Evolutionary conservation across 129 eudicot genomes (phyloP), one percentile per base, ranked within the genome.

Genomic region (Arctium lappa): DNA sequence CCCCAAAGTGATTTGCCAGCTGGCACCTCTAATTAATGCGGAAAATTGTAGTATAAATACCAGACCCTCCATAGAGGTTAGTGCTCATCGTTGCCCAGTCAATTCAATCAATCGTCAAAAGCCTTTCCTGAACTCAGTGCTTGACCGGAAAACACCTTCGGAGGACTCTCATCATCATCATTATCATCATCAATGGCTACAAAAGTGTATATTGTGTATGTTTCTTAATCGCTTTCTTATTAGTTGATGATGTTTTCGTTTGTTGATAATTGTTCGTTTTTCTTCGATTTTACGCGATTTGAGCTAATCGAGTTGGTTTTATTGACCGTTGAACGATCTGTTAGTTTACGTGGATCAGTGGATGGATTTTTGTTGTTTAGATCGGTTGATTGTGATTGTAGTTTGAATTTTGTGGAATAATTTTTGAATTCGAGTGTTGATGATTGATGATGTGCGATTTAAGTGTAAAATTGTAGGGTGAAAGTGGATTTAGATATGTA

Each of bases 171-270:
- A 38, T 22, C 27, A 38, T 38, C 42, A 38, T 38, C 42, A 40
- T 22, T 0, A 22, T 44, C 50, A 60, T 60, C 79, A 62, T 79
- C 87, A 79, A 84, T 84, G 87, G 84, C 87, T 74, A 84, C 87
- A 40, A 84, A 84, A 84, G 87, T 84, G 40, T 84, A 84, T 74
- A 79, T 84, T 10, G 84, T 84, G 87, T 84, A 84, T 65, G 84
- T 73, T n/a, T 27, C 30, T 30, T 32, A 38, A 4, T n/a, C 72
- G 40, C 76, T 40, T 2, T 48, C 16, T 68, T 34, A 9, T 2
- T 62, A n/a, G 5, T 4, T 48, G 36, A 60, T 48, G 36, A 60
- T 81, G 74, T 29, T 74, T 13, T 0, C 4, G 27, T 2, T 29
- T 62, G 73, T 46, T 71, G 83, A 13, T 36, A 22, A 76, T 42